Conservation (phyloP, 1,284 basidiomycete species). For the Rhodotorula glutinis region DNA sequence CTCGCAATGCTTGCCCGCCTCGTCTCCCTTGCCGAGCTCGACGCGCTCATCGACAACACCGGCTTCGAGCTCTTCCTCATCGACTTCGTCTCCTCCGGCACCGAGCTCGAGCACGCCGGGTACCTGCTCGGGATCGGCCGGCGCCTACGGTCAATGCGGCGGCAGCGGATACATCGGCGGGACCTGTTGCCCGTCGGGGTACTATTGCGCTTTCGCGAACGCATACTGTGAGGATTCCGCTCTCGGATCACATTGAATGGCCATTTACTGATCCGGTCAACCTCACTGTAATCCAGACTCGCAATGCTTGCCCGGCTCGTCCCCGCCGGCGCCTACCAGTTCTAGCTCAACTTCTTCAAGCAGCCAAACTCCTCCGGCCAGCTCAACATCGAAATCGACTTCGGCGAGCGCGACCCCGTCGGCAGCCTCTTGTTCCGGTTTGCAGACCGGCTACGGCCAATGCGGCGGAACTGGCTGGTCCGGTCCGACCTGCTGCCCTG, state of each 20-base stretch:
- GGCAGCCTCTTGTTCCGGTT: neutral
- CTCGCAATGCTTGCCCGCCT: conserved; percentile 5
- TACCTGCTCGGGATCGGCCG: too few relatives aligned
- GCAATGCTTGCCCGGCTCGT: too few relatives aligned
- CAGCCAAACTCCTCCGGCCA: too few relatives aligned
- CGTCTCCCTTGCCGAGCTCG: neutral
- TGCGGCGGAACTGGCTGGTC: conserved; percentile 8
- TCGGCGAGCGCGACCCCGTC: neutral
- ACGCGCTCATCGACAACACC: neutral
- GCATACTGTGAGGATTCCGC: too few relatives aligned
- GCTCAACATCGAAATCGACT: neutral
- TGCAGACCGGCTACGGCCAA: neutral
- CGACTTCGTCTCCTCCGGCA: neutral
- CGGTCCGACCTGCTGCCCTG: conserved; percentile 9
- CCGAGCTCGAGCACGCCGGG: neutral
- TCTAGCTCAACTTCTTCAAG: neutral
- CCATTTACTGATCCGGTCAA: too few relatives aligned
- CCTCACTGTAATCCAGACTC: too few relatives aligned
- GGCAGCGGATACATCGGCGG: too few relatives aligned
- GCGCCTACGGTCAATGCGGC: too few relatives aligned
- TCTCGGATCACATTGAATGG: too few relatives aligned
- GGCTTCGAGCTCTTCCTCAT: neutral
- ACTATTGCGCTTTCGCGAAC: too few relatives aligned
- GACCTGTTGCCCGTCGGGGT: too few relatives aligned
- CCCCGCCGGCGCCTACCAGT: too few relatives aligned